Conservation (phyloP, 2,329 filamentous ascomycete genomes). For the Scytalidium sp. region DNA sequence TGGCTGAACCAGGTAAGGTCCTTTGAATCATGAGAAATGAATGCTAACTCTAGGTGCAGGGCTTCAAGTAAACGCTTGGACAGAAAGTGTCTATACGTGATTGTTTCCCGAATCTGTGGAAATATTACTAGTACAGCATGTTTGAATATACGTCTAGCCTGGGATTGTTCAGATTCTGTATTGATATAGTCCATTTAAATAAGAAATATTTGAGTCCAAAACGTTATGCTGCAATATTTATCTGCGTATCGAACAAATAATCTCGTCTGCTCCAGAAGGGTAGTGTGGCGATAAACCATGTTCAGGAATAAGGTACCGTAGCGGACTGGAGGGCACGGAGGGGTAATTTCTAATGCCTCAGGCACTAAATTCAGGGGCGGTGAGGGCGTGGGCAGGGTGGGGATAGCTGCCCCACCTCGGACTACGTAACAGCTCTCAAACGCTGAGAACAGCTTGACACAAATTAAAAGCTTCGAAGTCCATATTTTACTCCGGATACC, state of each 20-base stretch:
- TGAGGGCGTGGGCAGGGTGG: background rate
- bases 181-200: too few species aligned
- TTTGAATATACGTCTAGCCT: background rate
- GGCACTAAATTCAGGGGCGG: background rate
- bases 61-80: constrained; percentile 79
- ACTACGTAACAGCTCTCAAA: background rate
- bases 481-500: too few species aligned
- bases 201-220: too few species aligned
- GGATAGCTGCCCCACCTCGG: background rate
- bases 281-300: too few species aligned
- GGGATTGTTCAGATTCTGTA: too few species aligned
- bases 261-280: too few species aligned
- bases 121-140: background rate
- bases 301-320: too few species aligned
- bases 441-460: too few species aligned
- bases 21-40: background rate
- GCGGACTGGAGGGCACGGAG: too few species aligned
- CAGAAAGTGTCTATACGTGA: constrained; percentile 81
- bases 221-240: too few species aligned
- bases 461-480: background rate
- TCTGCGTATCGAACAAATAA: too few species aligned
- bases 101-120: too few species aligned
- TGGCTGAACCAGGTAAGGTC: constrained; percentile 63
- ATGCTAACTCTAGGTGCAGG: constrained; percentile 44
- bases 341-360: background rate